Evolutionary conservation across 1,139 yeast genomes (phyloP), one percentile per base, ranked within the genome.

Genomic region (Debaryomyces subglobosus): DNA sequence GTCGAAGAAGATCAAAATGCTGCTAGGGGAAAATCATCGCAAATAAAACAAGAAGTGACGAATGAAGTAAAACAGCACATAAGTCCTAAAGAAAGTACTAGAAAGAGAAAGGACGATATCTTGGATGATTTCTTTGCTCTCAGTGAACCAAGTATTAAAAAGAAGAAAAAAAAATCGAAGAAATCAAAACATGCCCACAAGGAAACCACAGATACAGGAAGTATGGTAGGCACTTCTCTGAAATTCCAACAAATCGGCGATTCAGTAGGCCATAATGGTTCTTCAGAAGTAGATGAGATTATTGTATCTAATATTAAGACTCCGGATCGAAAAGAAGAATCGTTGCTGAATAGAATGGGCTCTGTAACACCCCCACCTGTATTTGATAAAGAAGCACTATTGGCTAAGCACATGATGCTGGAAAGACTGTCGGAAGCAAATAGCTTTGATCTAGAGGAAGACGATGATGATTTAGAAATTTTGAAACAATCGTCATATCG

Each of bases 41-140:
- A 40, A n/a, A 15, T 10, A 27, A 12, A 13, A 23, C 32, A 23
- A 10, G 23, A 15, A 20, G 30, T n/a, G 30, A 21, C 8, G 32
- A 10, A 23, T 9, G 38, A 32, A 12, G 13, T 5, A 27, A 27
- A 27, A 12, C 12, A 5, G n/a, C 6, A 27, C 4, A 12, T 10
- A 12, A 27, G 6, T n/a, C n/a, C 30, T 1, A n/a, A 27, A 25
- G 32, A 25, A 25, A 18, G 32, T 8, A 27, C n/a, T 18, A 38
- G 32, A 44, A 51, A 38, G 53, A 44, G 51, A 57, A 50, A 47
- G 49, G 47, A 47, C 48, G 46, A 33, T 49, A 37, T 44, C 51
- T 30, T 33, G 50, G 74, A 69, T 51, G 74, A 69, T 43, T 69
- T 69, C 51, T 69, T 69, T 48, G 67, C 68, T 10, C 50, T 68